These are phyloP conservation scores for Nitzschia sp. DNA, from an alignment of 108 stramenopile species.

Conservation along the genomic window DNA sequence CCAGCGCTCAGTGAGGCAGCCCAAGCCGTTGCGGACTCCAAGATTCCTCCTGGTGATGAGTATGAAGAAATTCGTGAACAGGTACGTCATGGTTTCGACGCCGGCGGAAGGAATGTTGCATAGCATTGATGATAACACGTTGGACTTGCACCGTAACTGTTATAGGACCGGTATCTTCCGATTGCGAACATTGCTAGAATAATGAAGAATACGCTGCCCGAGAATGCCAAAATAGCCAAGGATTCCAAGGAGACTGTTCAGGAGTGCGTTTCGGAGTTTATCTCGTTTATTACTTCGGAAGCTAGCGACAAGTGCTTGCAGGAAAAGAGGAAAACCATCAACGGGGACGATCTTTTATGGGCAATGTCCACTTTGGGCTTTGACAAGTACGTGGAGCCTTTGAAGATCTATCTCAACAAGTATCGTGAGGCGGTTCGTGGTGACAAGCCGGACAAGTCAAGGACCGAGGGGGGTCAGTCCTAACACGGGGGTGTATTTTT, in stretches of 20 bases:
- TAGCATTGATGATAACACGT: not conserved
- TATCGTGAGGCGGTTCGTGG: constrained; percentile 94
- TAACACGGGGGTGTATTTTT: too few relatives aligned
- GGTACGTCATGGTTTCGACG: constrained; percentile 35
- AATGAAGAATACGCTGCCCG: constrained; percentile 98
- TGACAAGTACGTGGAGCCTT: constrained; percentile 98
- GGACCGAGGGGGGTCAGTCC: too few relatives aligned
- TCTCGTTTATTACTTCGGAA: constrained; percentile 98
- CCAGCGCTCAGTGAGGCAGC: constrained; percentile 19
- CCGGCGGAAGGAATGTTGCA: not conserved
- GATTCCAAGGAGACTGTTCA: constrained; percentile 99
- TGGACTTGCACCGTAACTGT: too few relatives aligned
- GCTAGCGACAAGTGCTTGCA: constrained; percentile 98
- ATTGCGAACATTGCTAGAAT: constrained; percentile 99
- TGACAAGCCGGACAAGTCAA: constrained; percentile 79
- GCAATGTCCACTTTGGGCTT: constrained; percentile 99
- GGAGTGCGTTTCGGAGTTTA: constrained; percentile 99
- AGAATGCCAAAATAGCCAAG: constrained; percentile 99
- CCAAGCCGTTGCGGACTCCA: constrained; percentile 42
- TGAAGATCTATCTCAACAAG: constrained; percentile 96
- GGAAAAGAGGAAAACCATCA: constrained; percentile 99
- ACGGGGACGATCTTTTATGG: constrained; percentile 98
- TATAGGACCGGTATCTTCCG: constrained; percentile 97
- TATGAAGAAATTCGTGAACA: constrained; percentile 82
- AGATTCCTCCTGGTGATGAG: constrained; percentile 63